Base-by-base conservation (phyloP, 208 protist genomes). In the Crithidia sp. region DNA sequence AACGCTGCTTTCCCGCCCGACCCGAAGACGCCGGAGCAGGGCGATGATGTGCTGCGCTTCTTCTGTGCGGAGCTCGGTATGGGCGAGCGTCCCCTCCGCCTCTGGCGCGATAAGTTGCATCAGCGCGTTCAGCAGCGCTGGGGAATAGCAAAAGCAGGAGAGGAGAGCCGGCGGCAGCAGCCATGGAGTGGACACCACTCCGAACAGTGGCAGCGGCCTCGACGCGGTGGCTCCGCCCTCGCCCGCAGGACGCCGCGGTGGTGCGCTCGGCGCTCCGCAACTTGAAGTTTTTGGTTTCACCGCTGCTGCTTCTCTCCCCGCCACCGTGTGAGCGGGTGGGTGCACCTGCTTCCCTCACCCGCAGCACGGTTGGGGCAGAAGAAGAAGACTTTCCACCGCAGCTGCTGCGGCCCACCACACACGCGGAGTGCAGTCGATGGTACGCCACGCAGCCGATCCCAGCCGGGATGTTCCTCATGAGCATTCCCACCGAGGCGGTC, bases 401-500 rank as follows among this genome's bases (percentile, higher is more conserved):
- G 16, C 55, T 47, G 43, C 17, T 13, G n/a, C 76, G 74, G 5
- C 71, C 73, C 4, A 52, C 61, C 5, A 66, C 67, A 7, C 17
- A 81, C 40, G 74, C 55, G 44, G 64, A 64, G 50, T 82, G 79
- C 70, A 93, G 79, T 58, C 79, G 79, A n/a, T 90, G 92, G 72
- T 81, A 88, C 66, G 87, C 91, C 8, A 94, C 85, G 5, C 76
- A 52, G 7, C 59, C 54, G 19, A 88, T 95, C 45, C 80, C 82
- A 37, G 85, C 91, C 10, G 91, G 88, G 37, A 87, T 95, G 77
- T 91, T 94, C 67, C 66, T 95, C 19, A 71, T 94, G 41, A 91
- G 87, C 64, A 36, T 95, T 7, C 91, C 91, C 2, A 89, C 85
- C 5, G 81, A 87, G 61, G 86, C 91, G 5, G 82, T 84, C 7